Base-by-base conservation (phyloP, 176 grass and related monocot genomes). In the Avena insularis region DNA sequence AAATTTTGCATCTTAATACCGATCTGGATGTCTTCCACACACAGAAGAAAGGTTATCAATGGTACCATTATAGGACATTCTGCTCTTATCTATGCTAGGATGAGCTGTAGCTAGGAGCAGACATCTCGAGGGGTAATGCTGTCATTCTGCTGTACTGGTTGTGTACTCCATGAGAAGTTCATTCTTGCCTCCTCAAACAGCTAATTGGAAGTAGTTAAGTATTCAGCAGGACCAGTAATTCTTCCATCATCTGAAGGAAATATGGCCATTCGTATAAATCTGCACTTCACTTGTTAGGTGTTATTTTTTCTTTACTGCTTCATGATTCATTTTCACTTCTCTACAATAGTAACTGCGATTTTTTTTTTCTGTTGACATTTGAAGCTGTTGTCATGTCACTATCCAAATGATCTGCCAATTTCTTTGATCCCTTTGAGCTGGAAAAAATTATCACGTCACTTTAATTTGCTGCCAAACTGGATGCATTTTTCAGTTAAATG, bases 191-290 rank as follows among this genome's bases (percentile, higher is more conserved):
- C 61, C 20, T 2, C 16, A 84, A 51, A n/a, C 62, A 53, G 47
- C 48, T 56, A 19, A 11, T 70, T 23, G 21, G 25, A 25, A 35
- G 12, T 82, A 20, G 25, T 53, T 7, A 31, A 49, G 49, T 48
- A 56, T 60, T 54, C 40, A 56, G 47, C 46, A 80, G 23, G 21
- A 64, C 54, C 17, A 72, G 12, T 48, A 33, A 12, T 9, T 61
- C 6, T 77, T 57, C 71, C 15, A 53, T 70, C 55, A 50, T 59
- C 55, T 79, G 19, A 72, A 45, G 29, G 6, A 79, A 73, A 61
- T 87, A 46, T 68, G 60, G 21, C 19, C 49, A 12, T 61, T 66
- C 29, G 33, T n/a, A 66, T 75, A 88, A 35, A 21, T 45, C 15
- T 54, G 74, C 31, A 16, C 19, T 84, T 13, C 69, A 35, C 45